These are phyloP conservation scores for Erythrobasidium yunnanense DNA, from an alignment of 768 basidiomycete genomes.

Conservation along the genomic window DNA sequence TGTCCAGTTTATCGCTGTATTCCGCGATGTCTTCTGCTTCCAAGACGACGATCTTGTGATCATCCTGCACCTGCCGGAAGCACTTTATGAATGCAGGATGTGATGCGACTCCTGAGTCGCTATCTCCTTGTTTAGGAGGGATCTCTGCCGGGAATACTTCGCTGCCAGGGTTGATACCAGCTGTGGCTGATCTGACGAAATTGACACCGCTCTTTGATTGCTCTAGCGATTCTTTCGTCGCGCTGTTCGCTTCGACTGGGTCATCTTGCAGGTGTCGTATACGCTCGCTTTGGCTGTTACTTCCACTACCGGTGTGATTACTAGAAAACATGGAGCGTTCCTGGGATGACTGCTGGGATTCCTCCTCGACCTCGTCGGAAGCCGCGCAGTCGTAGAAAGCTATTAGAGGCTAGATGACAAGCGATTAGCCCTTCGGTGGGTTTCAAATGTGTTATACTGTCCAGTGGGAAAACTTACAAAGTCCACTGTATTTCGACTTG, in stretches of 20 bases:
- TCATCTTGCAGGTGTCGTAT: no score
- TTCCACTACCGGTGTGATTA: no score
- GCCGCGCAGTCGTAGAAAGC: slow-evolving; percentile 17
- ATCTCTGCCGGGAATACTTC: neutral
- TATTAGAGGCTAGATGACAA: no score
- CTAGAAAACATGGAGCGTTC: neutral
- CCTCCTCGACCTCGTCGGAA: neutral
- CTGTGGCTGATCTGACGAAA: neutral
- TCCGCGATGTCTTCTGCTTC: neutral
- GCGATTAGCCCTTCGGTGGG: no score
- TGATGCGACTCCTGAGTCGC: slow-evolving; percentile 1
- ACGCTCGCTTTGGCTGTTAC: no score
- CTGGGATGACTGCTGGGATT: neutral
- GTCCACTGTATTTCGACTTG: neutral
- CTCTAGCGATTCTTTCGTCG: neutral
- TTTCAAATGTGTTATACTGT: no score
- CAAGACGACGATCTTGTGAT: neutral
- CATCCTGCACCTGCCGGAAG: neutral
- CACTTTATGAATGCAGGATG: neutral
- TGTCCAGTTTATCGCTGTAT: neutral
- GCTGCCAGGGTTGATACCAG: neutral
- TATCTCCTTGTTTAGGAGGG: neutral
- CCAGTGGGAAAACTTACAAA: no score
- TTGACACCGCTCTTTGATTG: neutral
- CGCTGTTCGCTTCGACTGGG: neutral